Evolutionary conservation across 1,139 yeast species (phyloP).

Genomic region (Blastobotrys raffinosifermentans): DNA sequence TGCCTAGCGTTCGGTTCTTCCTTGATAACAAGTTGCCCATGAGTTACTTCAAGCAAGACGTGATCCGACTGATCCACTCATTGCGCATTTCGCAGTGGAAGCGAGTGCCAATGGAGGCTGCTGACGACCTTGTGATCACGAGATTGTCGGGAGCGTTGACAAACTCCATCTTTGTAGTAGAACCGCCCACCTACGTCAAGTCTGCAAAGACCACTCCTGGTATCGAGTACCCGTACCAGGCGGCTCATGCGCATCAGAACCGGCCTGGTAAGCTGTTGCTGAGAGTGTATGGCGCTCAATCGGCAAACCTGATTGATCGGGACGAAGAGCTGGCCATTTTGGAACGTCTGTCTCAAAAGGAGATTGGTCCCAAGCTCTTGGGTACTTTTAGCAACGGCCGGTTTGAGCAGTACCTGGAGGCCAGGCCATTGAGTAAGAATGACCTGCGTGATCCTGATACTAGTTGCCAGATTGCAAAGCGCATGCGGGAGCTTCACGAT

Average conservation of each 20-base stretch:
- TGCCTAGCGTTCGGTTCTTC: conserved; percentile 22
- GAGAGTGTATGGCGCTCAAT: conserved; percentile 89
- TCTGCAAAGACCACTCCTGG: conserved; percentile 7
- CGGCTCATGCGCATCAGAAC: conserved; percentile 13
- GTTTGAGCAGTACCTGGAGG: conserved; percentile 84
- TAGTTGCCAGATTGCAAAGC: conserved; percentile 81
- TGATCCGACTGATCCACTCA: conserved; percentile 57
- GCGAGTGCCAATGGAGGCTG: conserved; percentile 32
- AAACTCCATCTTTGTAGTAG: conserved; percentile 74
- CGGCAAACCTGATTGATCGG: conserved; percentile 79
- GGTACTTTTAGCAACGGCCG: conserved; percentile 92
- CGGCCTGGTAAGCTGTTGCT: conserved; percentile 50
- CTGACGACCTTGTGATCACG: conserved; percentile 42
- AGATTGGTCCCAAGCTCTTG: conserved; percentile 81
- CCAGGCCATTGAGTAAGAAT: conserved; percentile 62
- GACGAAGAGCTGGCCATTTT: conserved; percentile 69
- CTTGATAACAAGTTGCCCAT: conserved; percentile 71
- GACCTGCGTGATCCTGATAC: conserved; percentile 72
- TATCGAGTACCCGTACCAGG: conserved; percentile 10
- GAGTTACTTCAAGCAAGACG: conserved; percentile 80
- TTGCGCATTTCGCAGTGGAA: conserved; percentile 78
- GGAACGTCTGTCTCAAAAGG: conserved; percentile 63
- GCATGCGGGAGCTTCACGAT: conserved; percentile 91
- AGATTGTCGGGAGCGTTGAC: conserved; percentile 92
- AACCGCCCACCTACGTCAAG: conserved; percentile 31